Percentiles rank a stretch among this genome's conserved stretches.
Evolutionary conservation across 2,329 filamentous ascomycete genomes (phyloP).

Genomic region (Claviceps maximensis): DNA sequence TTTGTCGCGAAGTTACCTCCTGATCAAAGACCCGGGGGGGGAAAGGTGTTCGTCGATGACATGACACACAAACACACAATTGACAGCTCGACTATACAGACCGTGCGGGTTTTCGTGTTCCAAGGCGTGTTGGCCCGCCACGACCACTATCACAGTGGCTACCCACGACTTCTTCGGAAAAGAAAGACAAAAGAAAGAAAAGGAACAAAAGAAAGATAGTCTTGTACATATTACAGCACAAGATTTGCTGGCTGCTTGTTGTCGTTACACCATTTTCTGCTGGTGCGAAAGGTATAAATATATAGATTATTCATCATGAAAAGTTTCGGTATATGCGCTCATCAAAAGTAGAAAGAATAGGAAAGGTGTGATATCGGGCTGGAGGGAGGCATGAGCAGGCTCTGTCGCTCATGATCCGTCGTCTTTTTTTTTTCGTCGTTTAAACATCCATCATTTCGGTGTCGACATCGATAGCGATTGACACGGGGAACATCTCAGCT

Average conservation of each 20-base stretch:
- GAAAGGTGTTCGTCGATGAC: background rate
- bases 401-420: background rate
- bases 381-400: background rate
- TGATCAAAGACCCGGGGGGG: too few relatives aligned
- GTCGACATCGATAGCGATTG: slow-evolving; percentile 28
- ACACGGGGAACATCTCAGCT: slow-evolving; percentile 33
- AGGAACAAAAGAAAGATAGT: slow-evolving; percentile 6
- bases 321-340: background rate
- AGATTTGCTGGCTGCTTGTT: slow-evolving; percentile 10
- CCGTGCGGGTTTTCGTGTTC: background rate
- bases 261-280: slow-evolving; percentile 8
- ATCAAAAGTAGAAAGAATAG: background rate
- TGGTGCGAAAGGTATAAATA: slow-evolving; percentile 2
- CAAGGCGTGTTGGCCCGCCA: background rate
- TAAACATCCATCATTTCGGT: slow-evolving; percentile 49
- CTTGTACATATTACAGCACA: slow-evolving; percentile 13
- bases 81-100: background rate
- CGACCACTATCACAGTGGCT: background rate
- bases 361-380: background rate
- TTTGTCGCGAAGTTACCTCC: background rate
- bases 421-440: slow-evolving; percentile 7
- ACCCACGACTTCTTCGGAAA: background rate
- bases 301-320: slow-evolving; percentile 3
- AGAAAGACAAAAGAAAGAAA: background rate
- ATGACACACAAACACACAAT: background rate